Percentiles rank a stretch among this genome's conserved stretches.
These are phyloP conservation scores for Neonectria sp. DNA, from an alignment of 2,329 filamentous ascomycete genomes.

Conservation along the genomic window DNA sequence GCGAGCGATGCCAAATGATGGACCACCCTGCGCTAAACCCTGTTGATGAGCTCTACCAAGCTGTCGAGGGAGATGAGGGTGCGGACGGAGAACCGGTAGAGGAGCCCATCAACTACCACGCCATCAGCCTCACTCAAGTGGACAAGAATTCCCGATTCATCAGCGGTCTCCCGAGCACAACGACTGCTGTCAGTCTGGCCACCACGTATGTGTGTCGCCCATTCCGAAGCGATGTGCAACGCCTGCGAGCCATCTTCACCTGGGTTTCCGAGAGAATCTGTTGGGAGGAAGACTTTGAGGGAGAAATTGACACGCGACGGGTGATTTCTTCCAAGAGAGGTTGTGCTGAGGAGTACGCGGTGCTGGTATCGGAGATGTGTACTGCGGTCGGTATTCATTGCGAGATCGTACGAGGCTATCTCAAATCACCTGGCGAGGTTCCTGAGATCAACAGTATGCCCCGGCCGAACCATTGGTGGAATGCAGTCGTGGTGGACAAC, in stretches of 20 bases:
- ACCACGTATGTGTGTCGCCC: slow-evolving; percentile 95
- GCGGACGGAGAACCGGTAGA: slow-evolving; percentile 87
- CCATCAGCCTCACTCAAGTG: slow-evolving; percentile 86
- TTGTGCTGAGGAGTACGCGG: slow-evolving; percentile 90
- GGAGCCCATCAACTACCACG: slow-evolving; percentile 85
- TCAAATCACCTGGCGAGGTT: slow-evolving; percentile 90
- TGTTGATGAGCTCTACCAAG: slow-evolving; percentile 88
- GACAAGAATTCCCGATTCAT: slow-evolving; percentile 97
- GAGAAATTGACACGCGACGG: slow-evolving; percentile 84
- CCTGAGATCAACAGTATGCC: slow-evolving; percentile 86
- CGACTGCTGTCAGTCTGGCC: slow-evolving; percentile 85
- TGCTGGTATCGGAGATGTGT: slow-evolving; percentile 94
- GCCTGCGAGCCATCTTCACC: slow-evolving; percentile 93
- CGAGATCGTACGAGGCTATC: slow-evolving; percentile 89
- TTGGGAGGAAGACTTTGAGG: slow-evolving; percentile 96
- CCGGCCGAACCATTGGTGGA: slow-evolving; percentile 98
- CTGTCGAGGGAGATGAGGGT: slow-evolving; percentile 90
- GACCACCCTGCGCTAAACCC: slow-evolving; percentile 91
- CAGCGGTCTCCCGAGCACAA: slow-evolving; percentile 84
- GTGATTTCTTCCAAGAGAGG: slow-evolving; percentile 89
- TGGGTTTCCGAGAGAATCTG: slow-evolving; percentile 96
- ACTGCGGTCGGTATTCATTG: slow-evolving; percentile 88
- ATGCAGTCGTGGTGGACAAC: slow-evolving; percentile 90
- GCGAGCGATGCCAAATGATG: slow-evolving; percentile 94
- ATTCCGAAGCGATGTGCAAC: slow-evolving; percentile 93